Conservation (phyloP, 108 stramenopile genomes). For the Ochromonas danica region DNA sequence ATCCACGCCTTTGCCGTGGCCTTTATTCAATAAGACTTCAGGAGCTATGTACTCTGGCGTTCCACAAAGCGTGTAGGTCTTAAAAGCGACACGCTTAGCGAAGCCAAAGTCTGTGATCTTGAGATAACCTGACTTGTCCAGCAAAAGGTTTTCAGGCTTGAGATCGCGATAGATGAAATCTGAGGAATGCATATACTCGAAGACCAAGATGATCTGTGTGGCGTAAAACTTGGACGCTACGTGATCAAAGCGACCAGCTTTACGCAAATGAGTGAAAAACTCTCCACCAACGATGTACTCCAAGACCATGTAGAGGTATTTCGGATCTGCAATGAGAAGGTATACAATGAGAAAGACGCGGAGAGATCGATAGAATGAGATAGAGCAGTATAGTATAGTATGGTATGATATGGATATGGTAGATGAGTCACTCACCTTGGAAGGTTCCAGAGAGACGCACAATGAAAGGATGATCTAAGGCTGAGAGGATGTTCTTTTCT, state of each 20-base stretch:
- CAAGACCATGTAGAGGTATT: slow-evolving; percentile 61
- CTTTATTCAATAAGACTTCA: slow-evolving; percentile 81
- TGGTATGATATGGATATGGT: too few relatives aligned
- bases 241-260: slow-evolving; percentile 58
- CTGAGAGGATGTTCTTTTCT: slow-evolving; percentile 66
- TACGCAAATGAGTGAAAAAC: slow-evolving; percentile 65
- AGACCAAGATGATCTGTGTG: slow-evolving; percentile 71
- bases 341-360: too few relatives aligned
- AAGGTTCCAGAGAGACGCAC: slow-evolving; percentile 60
- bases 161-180: slow-evolving; percentile 86
- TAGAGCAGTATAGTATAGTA: neutral
- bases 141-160: slow-evolving; percentile 73
- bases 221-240: slow-evolving; percentile 50
- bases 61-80: slow-evolving; percentile 85
- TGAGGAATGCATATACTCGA: slow-evolving; percentile 80
- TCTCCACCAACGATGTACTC: slow-evolving; percentile 67
- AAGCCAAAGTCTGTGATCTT: slow-evolving; percentile 85
- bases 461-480: slow-evolving; percentile 63
- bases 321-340: slow-evolving; percentile 2
- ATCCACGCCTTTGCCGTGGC: slow-evolving; percentile 85
- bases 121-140: slow-evolving; percentile 67
- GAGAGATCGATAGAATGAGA: neutral
- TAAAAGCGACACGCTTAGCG: slow-evolving; percentile 65
- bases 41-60: slow-evolving; percentile 92
- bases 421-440: slow-evolving; percentile 44